Conservation (phyloP, 768 basidiomycete species). For the Leccinum pellstonianum region DNA sequence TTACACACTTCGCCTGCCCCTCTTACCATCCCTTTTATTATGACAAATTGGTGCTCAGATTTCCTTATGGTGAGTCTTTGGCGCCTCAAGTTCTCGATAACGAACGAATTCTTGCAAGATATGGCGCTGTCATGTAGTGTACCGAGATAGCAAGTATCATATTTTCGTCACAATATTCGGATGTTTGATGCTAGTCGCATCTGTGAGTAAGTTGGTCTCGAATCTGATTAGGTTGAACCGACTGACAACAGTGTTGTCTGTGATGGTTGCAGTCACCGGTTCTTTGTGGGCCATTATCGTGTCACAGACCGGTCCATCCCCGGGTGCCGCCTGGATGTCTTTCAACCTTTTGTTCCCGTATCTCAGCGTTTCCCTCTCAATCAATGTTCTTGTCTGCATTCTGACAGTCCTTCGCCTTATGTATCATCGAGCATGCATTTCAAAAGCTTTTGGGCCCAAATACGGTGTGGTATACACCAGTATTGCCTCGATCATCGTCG, state of each 20-base stretch:
- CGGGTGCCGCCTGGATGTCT: slow-evolving; percentile 28
- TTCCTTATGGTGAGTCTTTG: slow-evolving; percentile 27
- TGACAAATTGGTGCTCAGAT: slow-evolving; percentile 33
- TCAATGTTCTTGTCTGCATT: slow-evolving; percentile 32
- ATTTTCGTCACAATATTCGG: slow-evolving; percentile 16
- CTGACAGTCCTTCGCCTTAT: slow-evolving; percentile 34
- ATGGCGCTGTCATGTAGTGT: slow-evolving; percentile 35
- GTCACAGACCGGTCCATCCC: slow-evolving; percentile 20
- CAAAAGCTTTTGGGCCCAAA: slow-evolving; percentile 24
- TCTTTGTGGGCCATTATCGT: slow-evolving; percentile 31
- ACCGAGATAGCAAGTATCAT: slow-evolving; percentile 27
- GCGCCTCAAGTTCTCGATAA: not conserved
- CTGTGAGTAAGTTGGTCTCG: slow-evolving; percentile 21
- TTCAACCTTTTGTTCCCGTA: slow-evolving; percentile 34
- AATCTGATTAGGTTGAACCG: not conserved
- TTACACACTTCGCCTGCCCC: slow-evolving; percentile 24
- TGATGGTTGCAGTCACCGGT: slow-evolving; percentile 24
- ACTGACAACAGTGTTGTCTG: not conserved
- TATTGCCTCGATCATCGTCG: slow-evolving; percentile 35
- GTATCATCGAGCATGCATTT: slow-evolving; percentile 27
- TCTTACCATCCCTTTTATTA: slow-evolving; percentile 28
- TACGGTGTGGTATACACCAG: slow-evolving; percentile 31
- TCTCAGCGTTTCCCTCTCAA: slow-evolving; percentile 33
- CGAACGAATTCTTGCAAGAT: slow-evolving; percentile 19
- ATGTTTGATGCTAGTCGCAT: slow-evolving; percentile 22